phyloP scores from a whole-genome alignment of 2,329 filamentous ascomycete genomes.

The Fusarium tricinctum region DNA sequence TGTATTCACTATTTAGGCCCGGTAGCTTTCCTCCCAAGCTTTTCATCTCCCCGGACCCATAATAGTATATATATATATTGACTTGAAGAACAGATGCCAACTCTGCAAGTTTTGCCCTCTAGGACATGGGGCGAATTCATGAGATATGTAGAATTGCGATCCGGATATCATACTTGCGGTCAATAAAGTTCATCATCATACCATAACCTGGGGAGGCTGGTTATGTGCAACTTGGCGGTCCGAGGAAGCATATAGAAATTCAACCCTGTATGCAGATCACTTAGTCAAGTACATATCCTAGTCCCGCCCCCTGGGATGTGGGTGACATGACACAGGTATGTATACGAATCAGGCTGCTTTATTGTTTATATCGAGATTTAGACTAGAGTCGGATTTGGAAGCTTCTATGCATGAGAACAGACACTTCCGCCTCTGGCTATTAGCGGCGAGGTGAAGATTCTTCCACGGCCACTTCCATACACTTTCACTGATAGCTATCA shows the following conservation, averaged over 20 bases:
- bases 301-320: constrained; percentile 13
- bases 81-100: constrained; percentile 1
- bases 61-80: constrained; percentile 1
- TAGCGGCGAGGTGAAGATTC: constrained; percentile 7
- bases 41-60: constrained; percentile 15
- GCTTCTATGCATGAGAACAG: constrained; percentile 15
- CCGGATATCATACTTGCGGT: background rate
- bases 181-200: background rate
- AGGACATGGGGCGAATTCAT: constrained; percentile 1
- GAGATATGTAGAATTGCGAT: background rate
- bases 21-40: constrained; percentile 7
- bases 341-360: constrained; percentile 26
- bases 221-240: background rate
- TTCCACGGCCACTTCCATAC: background rate
- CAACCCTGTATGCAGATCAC: constrained; percentile 34
- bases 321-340: constrained; percentile 10
- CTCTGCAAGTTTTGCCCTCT: background rate
- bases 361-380: constrained; percentile 17
- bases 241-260: constrained; percentile 9
- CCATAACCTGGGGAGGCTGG: constrained; percentile 1
- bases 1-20: background rate
- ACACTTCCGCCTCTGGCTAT: background rate
- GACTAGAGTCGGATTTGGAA: constrained; percentile 10
- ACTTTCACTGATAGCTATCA: no score
- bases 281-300: constrained; percentile 11